These are phyloP conservation scores for Isoetes taiwanensis DNA, from an alignment of 75 land plant species.

Conservation along the genomic window DNA sequence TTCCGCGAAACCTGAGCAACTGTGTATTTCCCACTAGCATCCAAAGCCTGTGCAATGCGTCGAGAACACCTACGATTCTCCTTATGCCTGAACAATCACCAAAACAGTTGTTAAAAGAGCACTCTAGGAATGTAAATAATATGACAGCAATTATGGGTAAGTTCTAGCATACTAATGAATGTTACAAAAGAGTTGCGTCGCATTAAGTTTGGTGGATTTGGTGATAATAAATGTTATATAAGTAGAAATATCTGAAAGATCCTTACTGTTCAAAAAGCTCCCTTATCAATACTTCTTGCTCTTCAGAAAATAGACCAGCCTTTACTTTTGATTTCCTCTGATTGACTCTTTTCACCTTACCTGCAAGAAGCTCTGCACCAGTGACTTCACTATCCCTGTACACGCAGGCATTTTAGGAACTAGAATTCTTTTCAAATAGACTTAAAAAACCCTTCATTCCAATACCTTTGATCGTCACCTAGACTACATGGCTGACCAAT, in stretches of 20 bases:
- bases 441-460: too few relatives aligned
- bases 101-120: neutral
- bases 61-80: constrained; percentile 36
- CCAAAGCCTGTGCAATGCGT: constrained; percentile 59
- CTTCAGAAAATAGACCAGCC: constrained; percentile 29
- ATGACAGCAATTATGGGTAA: neutral
- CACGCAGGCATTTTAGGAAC: neutral
- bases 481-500: constrained; percentile 33
- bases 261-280: constrained; percentile 66
- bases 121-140: neutral
- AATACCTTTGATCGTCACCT: constrained; percentile 81
- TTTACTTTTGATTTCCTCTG: constrained; percentile 22
- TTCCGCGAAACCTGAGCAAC: constrained; percentile 42
- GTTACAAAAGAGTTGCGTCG: neutral
- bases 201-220: neutral
- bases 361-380: neutral
- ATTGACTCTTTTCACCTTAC: constrained; percentile 4
- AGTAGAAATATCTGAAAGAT: neutral
- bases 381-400: neutral
- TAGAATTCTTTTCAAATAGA: constrained; percentile 22
- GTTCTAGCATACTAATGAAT: neutral
- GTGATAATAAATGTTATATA: neutral
- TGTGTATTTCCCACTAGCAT: constrained; percentile 37
- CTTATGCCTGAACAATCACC: constrained; percentile 37
- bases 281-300: constrained; percentile 39